Conservation (phyloP, 2,329 filamentous ascomycete genomes). For the Fusarium coffeatum region DNA sequence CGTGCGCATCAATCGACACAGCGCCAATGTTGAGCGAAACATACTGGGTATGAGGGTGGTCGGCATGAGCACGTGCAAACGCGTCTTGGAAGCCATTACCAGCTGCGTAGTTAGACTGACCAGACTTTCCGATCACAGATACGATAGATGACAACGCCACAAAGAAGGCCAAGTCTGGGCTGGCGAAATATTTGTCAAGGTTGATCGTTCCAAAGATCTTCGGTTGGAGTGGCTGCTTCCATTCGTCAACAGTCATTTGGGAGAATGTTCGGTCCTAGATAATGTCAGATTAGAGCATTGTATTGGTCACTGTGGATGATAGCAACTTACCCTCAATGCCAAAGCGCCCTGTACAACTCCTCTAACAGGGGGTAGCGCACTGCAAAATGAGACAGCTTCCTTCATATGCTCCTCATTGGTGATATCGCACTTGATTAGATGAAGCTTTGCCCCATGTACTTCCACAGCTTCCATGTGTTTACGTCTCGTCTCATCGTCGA, state of each 20-base stretch:
- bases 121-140: slow-evolving; percentile 14
- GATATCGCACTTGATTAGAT: slow-evolving; percentile 7
- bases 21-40: slow-evolving; percentile 8
- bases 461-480: neutral
- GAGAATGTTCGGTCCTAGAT: slow-evolving; percentile 7
- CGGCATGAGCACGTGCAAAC: neutral
- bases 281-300: neutral
- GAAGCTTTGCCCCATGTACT: neutral
- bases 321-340: neutral
- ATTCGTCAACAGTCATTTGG: slow-evolving; percentile 9
- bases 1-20: slow-evolving; percentile 5
- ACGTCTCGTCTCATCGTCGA: slow-evolving; percentile 2
- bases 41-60: slow-evolving; percentile 5
- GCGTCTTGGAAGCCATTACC: slow-evolving; percentile 13
- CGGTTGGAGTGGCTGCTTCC: slow-evolving; percentile 7
- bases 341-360: slow-evolving; percentile 9
- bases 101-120: slow-evolving; percentile 12
- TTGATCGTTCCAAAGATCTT: slow-evolving; percentile 12
- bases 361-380: neutral
- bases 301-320: rapidly evolving
- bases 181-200: slow-evolving; percentile 4
- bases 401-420: slow-evolving; percentile 1
- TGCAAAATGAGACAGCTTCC: neutral
- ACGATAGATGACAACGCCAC: slow-evolving; percentile 9
- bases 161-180: neutral